phyloP scores from a whole-genome alignment of 169 alveolate genomes.

The Eimeria acervulina region DNA sequence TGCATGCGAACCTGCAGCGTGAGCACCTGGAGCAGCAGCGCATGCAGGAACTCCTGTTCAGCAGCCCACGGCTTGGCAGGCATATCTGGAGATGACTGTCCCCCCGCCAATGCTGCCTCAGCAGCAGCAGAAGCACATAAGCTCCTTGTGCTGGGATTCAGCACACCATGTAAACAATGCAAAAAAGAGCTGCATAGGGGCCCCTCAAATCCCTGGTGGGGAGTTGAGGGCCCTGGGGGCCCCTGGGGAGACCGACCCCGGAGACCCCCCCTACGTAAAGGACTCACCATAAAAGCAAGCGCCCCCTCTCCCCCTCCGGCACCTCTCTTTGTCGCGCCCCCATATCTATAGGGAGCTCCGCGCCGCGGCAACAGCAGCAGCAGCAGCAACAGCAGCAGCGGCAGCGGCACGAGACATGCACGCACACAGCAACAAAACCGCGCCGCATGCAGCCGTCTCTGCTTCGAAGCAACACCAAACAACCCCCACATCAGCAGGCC shows the following conservation, averaged over 20 bases:
- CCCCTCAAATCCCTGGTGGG: too few species aligned
- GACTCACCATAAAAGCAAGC: not conserved
- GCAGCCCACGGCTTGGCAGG: not conserved
- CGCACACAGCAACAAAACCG: not conserved
- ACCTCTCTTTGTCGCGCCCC: not conserved
- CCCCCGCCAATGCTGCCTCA: not conserved
- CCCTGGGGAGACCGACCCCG: too few species aligned
- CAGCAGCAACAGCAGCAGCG: not conserved
- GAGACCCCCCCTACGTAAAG: too few species aligned
- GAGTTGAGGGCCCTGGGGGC: too few species aligned
- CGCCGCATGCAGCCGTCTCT: not conserved
- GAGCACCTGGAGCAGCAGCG: slow-evolving; percentile 40
- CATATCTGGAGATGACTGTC: not conserved
- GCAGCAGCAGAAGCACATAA: not conserved
- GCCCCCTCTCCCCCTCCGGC: not conserved
- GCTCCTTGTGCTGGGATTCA: not conserved
- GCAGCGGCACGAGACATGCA: not conserved
- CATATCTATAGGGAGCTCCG: not conserved
- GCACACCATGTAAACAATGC: not conserved
- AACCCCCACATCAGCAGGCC: not conserved
- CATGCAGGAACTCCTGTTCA: slow-evolving; percentile 45
- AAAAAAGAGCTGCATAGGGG: not conserved
- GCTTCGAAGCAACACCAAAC: not conserved
- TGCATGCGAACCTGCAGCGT: slow-evolving; percentile 66
- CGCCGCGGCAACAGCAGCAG: not conserved